A percentile compares a stretch with the other conserved stretches of the same genome.
Conservation (phyloP, 768 basidiomycete genomes). For the Suillus discolor region DNA sequence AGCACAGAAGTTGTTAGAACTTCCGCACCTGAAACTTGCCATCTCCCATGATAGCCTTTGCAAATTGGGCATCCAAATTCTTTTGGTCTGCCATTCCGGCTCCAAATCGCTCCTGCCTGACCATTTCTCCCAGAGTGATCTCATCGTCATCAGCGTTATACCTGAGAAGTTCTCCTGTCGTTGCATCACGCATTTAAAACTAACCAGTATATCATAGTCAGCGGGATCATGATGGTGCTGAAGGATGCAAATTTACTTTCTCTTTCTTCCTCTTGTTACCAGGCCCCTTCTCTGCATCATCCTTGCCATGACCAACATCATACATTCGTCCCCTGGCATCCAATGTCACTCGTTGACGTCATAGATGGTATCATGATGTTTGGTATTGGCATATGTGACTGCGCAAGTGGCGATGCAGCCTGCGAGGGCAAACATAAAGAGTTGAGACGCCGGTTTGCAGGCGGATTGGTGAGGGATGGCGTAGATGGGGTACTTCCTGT, state of each 20-base stretch:
- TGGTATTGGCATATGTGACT: constrained; percentile 83
- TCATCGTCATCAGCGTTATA: constrained; percentile 91
- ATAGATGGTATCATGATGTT: constrained; percentile 82
- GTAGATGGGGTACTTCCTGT: constrained; percentile 59
- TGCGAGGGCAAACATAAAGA: constrained; percentile 64
- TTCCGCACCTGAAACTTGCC: constrained; percentile 76
- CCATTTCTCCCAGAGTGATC: constrained; percentile 84
- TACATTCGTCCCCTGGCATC: constrained; percentile 86
- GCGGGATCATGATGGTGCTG: constrained; percentile 11
- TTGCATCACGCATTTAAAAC: constrained; percentile 89
- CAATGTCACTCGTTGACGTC: constrained; percentile 50
- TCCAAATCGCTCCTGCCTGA: constrained; percentile 89
- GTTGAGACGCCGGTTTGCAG: constrained; percentile 56
- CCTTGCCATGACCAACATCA: constrained; percentile 83
- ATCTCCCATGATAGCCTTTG: constrained; percentile 84
- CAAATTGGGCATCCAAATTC: constrained; percentile 87
- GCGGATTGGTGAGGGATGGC: constrained; percentile 48
- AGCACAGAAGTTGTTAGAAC: background rate
- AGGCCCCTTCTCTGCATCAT: constrained; percentile 50
- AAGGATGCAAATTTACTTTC: constrained; percentile 43
- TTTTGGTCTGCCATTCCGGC: constrained; percentile 92
- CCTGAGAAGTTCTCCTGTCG: constrained; percentile 87
- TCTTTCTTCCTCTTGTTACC: constrained; percentile 84
- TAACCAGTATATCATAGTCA: constrained; percentile 27
- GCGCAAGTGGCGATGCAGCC: constrained; percentile 57